These are phyloP conservation scores for Apophysomyces variabilis DNA, from an alignment of 371 early-diverging fungal genomes.

Conservation along the genomic window DNA sequence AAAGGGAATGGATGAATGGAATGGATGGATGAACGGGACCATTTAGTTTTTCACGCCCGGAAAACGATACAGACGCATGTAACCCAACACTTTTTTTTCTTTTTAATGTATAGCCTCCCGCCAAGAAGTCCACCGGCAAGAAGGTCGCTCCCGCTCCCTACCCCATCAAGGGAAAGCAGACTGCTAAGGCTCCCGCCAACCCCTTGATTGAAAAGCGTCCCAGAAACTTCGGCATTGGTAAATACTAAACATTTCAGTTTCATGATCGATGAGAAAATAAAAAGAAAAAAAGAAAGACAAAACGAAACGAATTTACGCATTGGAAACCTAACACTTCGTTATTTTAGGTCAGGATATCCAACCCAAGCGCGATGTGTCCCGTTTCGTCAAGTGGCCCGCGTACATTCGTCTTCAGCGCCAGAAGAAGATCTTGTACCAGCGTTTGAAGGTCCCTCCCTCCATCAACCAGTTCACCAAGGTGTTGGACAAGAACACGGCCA, in stretches of 20 bases:
- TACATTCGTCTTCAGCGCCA: conserved; percentile 98
- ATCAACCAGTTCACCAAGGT: conserved; percentile 99
- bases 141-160: conserved; percentile 95
- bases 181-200: conserved; percentile 78
- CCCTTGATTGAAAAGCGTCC: conserved; percentile 93
- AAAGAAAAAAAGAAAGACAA: not conserved
- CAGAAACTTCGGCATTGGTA: conserved; percentile 93
- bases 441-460: conserved; percentile 99
- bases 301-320: conserved; percentile 8
- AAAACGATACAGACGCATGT: not conserved
- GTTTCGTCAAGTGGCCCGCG: conserved; percentile 97
- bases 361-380: conserved; percentile 94
- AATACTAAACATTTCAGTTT: not conserved
- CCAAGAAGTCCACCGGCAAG: conserved; percentile 73
- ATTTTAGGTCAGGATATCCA: conserved; percentile 83
- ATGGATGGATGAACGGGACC: conserved; percentile 23
- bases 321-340: no score
- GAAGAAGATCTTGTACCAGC: conserved; percentile 94
- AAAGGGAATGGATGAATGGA: conserved; percentile 8
- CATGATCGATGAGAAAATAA: not conserved
- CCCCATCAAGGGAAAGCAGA: conserved; percentile 72
- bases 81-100: conserved; percentile 2
- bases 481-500: conserved; percentile 97
- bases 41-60: not conserved
- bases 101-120: conserved; percentile 28